Base-by-base conservation (phyloP, 2,329 filamentous ascomycete species). In the Leptographium galeiforme region DNA sequence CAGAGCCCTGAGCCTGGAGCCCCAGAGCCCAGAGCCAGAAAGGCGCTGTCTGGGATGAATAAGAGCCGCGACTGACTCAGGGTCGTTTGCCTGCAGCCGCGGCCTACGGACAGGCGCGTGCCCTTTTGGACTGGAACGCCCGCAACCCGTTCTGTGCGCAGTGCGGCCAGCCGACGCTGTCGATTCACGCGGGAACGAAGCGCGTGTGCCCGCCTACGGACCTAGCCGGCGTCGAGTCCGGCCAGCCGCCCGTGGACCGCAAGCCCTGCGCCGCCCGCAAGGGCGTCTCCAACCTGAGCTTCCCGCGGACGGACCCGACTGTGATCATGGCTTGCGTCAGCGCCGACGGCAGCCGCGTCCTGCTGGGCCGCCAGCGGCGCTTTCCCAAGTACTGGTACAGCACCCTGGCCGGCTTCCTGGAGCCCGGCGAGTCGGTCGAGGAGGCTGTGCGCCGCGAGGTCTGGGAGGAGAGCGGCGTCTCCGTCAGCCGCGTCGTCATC, bases 321-420 rank as follows among this genome's bases (percentile, higher is more conserved):
- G 89, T 97, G 66, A 98, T 98, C 69, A 90, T 94, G 70, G 91
- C 90, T 0, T 84, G 96, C 12, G 79, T 97, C 36, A 94, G 86
- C 52, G 75, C 83, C 50, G 87, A 94, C 61, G 85, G 85, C 50
- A 78, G 83, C 59, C 80, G 81, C 57, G 71, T 95, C 41, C 79
- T 98, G 8, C 83, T 98, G 0, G 93, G 93, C 40, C 83, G 93
- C 14, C 82, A 87, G 63, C 87, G 86, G 68, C 79, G 87, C 52
- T 98, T 84, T 77, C 93, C 93, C 1, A 74, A 79, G 1, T 66
- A 86, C 66, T 95, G 86, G 87, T 96, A 91, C 73, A 88, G 82
- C 61, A 94, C 90, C 0, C 80, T 98, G 12, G 87, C 87, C 2
- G 88, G 88, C 0, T 94, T 94, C 68, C 79, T 90, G 54, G 88